Percentiles rank a stretch among this genome's conserved stretches.
phyloP scores from a whole-genome alignment of 1,284 basidiomycete species.

The Laetiporus sulphureus region DNA sequence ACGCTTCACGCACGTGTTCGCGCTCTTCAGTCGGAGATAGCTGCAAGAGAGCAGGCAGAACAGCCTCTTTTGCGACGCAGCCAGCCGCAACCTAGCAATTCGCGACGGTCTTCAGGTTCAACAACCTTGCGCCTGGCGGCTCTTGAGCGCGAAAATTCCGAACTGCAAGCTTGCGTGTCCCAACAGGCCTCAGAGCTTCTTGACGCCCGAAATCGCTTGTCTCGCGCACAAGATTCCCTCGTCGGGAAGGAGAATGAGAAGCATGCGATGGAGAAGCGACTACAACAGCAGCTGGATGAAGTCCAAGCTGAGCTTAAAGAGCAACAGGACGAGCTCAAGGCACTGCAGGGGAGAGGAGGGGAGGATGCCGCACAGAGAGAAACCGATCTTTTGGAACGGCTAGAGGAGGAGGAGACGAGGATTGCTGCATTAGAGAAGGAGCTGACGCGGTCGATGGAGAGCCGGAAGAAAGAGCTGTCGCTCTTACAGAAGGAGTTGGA shows the following conservation, averaged over 20 bases:
- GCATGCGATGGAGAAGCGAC: constrained; percentile 42
- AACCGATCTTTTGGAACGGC: constrained; percentile 14
- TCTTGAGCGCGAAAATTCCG: constrained; percentile 50
- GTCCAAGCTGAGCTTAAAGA: constrained; percentile 3
- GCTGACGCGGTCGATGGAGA: constrained; percentile 11
- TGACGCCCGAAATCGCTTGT: constrained; percentile 37
- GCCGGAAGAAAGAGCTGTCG: constrained; percentile 13
- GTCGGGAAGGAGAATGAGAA: constrained; percentile 54
- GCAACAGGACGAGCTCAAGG: constrained; percentile 50
- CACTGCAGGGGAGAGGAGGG: constrained; percentile 24
- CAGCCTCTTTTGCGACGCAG: constrained; percentile 23
- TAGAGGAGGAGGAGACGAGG: constrained; percentile 19
- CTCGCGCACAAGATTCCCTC: constrained; percentile 40
- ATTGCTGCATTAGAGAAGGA: constrained; percentile 21
- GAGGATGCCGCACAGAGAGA: constrained; percentile 17
- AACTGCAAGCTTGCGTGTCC: constrained; percentile 34
- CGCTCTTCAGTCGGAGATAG: constrained; percentile 14
- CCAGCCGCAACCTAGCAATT: constrained; percentile 30
- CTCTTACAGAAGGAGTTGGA: constrained; percentile 23
- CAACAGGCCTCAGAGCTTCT: constrained; percentile 39
- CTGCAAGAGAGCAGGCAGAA: constrained; percentile 17
- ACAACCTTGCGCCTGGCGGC: constrained; percentile 40
- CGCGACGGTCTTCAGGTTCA: constrained; percentile 41
- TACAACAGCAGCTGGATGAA: constrained; percentile 35
- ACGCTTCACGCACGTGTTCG: constrained; percentile 35